Base-by-base conservation (phyloP, 371 early-diverging fungal genomes). In the Apophysomyces elegans region DNA sequence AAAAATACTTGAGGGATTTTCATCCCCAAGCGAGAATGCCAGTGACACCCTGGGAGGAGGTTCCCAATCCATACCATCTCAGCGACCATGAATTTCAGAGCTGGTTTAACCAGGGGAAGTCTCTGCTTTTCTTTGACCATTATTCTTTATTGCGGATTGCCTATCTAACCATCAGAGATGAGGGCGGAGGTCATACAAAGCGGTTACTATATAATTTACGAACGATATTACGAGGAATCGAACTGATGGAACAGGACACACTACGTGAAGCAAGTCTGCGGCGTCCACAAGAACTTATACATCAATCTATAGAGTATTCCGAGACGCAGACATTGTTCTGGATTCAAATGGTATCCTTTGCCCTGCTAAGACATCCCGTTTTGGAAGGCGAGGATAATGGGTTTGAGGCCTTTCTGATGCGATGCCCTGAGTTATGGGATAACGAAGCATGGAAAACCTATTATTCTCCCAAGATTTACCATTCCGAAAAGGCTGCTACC, bases 291-390 rank as follows among this genome's bases (percentile, higher is more conserved):
- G 62, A 67, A 56, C 54, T 69, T 35, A 21, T 54, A 12, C 66
- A 62, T 43, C 67, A 61, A 36, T 69, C 64, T 1, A 69, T 73
- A 2, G 39, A 41, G 13, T 79, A 79, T 32, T 74, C 76, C 7
- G 76, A 74, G 58, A 79, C 79, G 21, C 79, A 79, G 18, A 69
- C 70, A 1, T 37, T 79, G 26, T 79, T 79, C 43, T 79, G 79
- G 79, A 65, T 76, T 4, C 79, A 79, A 32, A 79, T 79, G 79
- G 75, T 76, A 0, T 72, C 79, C 3, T 79, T 72, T 65, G 62
- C 70, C 1, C 37, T 76, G 32, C 47, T 79, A 43, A 65, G 70
- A 59, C 66, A 65, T n/a, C 79, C 79, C 16, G 61, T 79, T 11
- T 44, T 74, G 32, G 71, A 76, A 45, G 73, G 71, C 1, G 70